These are phyloP conservation scores for Isatis lusitanica DNA, from an alignment of 441 rosid genomes.

Conservation along the genomic window DNA sequence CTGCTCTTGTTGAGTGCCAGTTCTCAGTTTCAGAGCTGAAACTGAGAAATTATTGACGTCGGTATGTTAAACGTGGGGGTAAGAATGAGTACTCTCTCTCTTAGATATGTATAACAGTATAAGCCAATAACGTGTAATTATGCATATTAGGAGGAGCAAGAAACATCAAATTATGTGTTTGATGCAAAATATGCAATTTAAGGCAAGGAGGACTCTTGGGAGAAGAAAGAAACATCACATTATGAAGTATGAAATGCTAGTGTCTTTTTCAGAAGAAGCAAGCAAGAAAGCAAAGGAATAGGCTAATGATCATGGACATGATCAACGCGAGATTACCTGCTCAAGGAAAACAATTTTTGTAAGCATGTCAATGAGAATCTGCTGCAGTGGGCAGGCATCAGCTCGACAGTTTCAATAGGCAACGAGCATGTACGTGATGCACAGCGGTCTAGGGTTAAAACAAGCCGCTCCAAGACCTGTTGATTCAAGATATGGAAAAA, in stretches of 20 bases:
- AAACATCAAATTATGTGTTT: not conserved
- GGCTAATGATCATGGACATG: constrained; percentile 20
- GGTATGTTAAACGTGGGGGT: constrained; percentile 23
- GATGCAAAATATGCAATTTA: constrained; percentile 1
- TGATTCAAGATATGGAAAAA: constrained; percentile 17
- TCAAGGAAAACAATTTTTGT: constrained; percentile 77
- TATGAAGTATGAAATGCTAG: constrained; percentile 6
- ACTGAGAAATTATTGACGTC: constrained; percentile 38
- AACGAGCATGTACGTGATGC: constrained; percentile 97
- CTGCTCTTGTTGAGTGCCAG: constrained; percentile 68
- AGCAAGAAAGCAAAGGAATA: not conserved
- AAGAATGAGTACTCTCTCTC: constrained; percentile 5
- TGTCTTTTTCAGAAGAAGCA: constrained; percentile 7
- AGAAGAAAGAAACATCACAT: not conserved
- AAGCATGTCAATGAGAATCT: constrained; percentile 90
- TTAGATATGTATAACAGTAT: not conserved
- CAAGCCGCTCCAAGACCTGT: constrained; percentile 79
- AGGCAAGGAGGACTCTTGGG: not conserved
- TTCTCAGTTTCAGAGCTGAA: constrained; percentile 46
- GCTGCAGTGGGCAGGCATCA: constrained; percentile 94
- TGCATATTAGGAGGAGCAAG: not conserved
- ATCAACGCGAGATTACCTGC: constrained; percentile 56
- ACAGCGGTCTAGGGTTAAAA: constrained; percentile 94
- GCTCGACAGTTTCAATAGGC: constrained; percentile 93
- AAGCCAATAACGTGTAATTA: not conserved